Conservation (phyloP, 305 asterid genomes). For the Fraxinus velutina region DNA sequence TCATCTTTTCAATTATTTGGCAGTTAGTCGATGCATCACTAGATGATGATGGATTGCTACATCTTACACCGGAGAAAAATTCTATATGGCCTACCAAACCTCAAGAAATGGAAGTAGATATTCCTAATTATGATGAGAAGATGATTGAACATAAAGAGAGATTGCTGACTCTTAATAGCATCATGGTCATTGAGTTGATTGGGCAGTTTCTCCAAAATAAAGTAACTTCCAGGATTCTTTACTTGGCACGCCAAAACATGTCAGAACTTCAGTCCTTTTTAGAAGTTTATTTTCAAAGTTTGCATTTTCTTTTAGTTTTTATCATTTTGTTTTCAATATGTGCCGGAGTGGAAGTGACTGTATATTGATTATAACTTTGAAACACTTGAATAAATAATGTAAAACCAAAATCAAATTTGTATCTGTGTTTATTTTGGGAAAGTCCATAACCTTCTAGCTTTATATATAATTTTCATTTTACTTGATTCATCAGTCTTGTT, state of each 20-base stretch:
- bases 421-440: not conserved
- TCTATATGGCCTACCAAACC: slow-evolving; percentile 64
- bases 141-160: slow-evolving; percentile 48
- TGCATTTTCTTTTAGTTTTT: not conserved
- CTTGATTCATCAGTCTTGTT: slow-evolving; percentile 5
- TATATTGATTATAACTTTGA: slow-evolving; percentile 1
- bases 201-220: slow-evolving; percentile 64
- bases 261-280: slow-evolving; percentile 48
- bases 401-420: not conserved
- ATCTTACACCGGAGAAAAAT: slow-evolving; percentile 50
- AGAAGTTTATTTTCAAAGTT: slow-evolving; percentile 15
- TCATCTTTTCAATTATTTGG: slow-evolving; percentile 71
- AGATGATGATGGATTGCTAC: slow-evolving; percentile 85
- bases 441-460: not conserved
- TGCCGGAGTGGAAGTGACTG: not conserved
- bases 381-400: slow-evolving; percentile 4
- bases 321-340: not conserved
- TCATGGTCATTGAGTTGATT: slow-evolving; percentile 68
- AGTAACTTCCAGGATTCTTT: slow-evolving; percentile 79
- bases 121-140: slow-evolving; percentile 40
- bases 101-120: slow-evolving; percentile 70
- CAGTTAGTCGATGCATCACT: slow-evolving; percentile 74
- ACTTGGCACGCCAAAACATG: slow-evolving; percentile 92
- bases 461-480: not conserved
- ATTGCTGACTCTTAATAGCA: slow-evolving; percentile 51